phyloP scores from a whole-genome alignment of 805 yeast species.

The Wickerhamiella qilinensis region DNA sequence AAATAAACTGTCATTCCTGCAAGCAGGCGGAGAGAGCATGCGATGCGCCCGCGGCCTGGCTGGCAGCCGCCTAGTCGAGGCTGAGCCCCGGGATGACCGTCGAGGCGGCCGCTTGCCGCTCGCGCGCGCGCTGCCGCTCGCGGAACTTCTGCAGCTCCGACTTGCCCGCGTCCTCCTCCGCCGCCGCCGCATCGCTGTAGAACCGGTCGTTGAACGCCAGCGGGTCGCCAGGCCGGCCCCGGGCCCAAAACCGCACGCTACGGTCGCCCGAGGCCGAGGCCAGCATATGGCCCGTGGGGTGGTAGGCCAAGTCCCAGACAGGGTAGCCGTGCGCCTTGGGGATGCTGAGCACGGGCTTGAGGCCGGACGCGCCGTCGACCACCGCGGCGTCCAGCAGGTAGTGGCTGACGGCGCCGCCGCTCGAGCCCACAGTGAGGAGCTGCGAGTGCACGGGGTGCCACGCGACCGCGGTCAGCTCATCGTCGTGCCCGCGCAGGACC shows the following conservation, averaged over 20 bases:
- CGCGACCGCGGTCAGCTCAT: constrained; percentile 68
- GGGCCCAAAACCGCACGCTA: constrained; percentile 84
- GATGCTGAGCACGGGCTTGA: constrained; percentile 29
- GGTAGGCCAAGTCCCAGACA: constrained; percentile 76
- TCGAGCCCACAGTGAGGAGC: constrained; percentile 68
- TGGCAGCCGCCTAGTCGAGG: not conserved
- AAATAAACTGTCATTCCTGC: too few species aligned
- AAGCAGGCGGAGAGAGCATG: too few species aligned
- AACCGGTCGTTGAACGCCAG: constrained; percentile 67
- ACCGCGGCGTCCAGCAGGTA: constrained; percentile 37
- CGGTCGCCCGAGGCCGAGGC: constrained; percentile 91
- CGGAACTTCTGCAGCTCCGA: constrained; percentile 5
- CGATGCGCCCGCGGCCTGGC: too few species aligned
- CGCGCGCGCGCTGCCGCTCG: constrained; percentile 7
- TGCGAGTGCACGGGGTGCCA: constrained; percentile 90
- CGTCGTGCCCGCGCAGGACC: constrained; percentile 61
- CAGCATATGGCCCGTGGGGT: constrained; percentile 83
- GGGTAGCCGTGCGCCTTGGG: constrained; percentile 94
- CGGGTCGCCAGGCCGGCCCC: constrained; percentile 83
- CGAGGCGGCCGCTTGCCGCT: constrained; percentile 27
- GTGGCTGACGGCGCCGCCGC: constrained; percentile 74
- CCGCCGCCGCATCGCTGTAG: constrained; percentile 34
- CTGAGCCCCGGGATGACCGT: constrained; percentile 28
- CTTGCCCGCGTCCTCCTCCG: constrained; percentile 5
- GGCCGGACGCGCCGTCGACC: constrained; percentile 16